Conservation (phyloP, 805 yeast genomes). For the Monosporozyma siamensis region DNA sequence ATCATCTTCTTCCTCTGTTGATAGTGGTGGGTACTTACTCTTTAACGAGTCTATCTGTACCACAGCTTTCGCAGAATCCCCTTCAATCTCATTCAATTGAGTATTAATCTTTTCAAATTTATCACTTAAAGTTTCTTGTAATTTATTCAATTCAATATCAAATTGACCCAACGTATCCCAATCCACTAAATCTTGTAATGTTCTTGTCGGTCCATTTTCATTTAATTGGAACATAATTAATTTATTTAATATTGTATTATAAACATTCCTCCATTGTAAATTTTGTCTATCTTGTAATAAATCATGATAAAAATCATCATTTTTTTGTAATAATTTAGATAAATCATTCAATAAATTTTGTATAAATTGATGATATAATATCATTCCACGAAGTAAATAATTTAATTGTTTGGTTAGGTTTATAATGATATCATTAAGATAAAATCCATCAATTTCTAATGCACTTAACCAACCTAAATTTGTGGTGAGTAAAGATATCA, state of each 20-base stretch:
- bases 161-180: neutral
- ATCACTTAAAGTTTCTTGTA: slow-evolving; percentile 5
- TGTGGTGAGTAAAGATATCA: slow-evolving; percentile 28
- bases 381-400: neutral
- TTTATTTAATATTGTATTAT: neutral
- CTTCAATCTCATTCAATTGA: slow-evolving; percentile 14
- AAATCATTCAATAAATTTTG: neutral
- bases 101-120: slow-evolving; percentile 11
- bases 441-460: slow-evolving; percentile 34
- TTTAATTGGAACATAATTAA: neutral
- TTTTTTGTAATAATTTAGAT: neutral
- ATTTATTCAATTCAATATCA: neutral
- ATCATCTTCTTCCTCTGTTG: slow-evolving; percentile 19
- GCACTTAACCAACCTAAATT: slow-evolving; percentile 47
- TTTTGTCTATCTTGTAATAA: neutral
- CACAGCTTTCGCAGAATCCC: neutral
- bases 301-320: slow-evolving; percentile 1
- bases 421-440: slow-evolving; percentile 10
- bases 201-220: neutral
- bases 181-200: slow-evolving; percentile 1
- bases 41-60: slow-evolving; percentile 7
- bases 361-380: neutral
- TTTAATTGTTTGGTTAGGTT: neutral
- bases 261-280: neutral
- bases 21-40: slow-evolving; percentile 7